Conservation (phyloP, 306 rosid genomes). For the Ormosia semicastrata region DNA sequence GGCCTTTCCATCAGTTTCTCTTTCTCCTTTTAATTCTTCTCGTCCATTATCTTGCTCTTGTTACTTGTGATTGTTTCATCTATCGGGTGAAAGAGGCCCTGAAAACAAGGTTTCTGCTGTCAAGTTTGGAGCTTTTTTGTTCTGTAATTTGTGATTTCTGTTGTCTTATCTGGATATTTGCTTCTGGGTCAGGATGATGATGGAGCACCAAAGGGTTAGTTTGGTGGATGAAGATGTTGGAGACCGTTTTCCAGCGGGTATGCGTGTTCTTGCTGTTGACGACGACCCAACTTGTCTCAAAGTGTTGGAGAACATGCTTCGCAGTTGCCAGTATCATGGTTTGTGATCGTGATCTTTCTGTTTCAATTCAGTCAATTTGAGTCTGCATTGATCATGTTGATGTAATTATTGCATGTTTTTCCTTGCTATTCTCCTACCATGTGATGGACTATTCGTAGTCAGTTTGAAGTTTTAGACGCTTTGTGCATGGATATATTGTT, state of each 20-base stretch:
- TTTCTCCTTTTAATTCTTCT: constrained; percentile 16
- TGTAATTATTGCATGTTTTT: not conserved
- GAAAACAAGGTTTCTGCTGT: constrained; percentile 19
- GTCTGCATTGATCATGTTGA: not conserved
- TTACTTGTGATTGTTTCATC: not conserved
- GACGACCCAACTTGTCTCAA: constrained; percentile 72
- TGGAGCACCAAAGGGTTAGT: constrained; percentile 38
- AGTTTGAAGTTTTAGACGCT: not conserved
- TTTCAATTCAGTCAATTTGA: not conserved
- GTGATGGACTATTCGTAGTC: not conserved
- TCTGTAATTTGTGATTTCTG: constrained; percentile 12
- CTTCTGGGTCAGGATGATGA: constrained; percentile 38
- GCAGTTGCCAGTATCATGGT: constrained; percentile 83
- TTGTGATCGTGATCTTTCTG: not conserved
- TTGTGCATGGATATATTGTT: not conserved
- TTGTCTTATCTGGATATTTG: constrained; percentile 20
- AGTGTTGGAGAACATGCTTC: constrained; percentile 64
- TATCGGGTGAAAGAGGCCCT: not conserved
- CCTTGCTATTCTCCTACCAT: not conserved
- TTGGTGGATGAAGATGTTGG: constrained; percentile 19
- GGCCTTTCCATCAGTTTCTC: not conserved
- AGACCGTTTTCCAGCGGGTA: constrained; percentile 73
- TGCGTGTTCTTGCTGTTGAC: constrained; percentile 90
- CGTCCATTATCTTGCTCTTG: not conserved
- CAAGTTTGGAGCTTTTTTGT: constrained; percentile 30